Evolutionary conservation across 2,329 filamentous ascomycete species (phyloP).

Genomic region (Zymoseptoria tritici): DNA sequence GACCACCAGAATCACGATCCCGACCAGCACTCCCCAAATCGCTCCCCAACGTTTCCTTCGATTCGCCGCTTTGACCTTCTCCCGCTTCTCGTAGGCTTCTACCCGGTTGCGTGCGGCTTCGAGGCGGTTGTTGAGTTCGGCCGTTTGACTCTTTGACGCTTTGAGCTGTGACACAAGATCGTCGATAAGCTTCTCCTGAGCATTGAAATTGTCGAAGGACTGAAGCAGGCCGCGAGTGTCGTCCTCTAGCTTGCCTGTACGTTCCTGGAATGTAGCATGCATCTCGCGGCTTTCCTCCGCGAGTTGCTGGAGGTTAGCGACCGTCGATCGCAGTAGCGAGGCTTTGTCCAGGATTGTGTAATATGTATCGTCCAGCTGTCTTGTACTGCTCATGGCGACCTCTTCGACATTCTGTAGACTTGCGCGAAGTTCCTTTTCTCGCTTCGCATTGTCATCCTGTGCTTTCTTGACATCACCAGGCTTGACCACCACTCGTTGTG

Average conservation of each 20-base stretch:
- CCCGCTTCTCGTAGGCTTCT: constrained; percentile 59
- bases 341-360: constrained; percentile 65
- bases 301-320: constrained; percentile 60
- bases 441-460: constrained; percentile 31
- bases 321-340: constrained; percentile 55
- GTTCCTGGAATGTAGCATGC: constrained; percentile 45
- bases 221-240: constrained; percentile 57
- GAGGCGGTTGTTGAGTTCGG: constrained; percentile 54
- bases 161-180: constrained; percentile 56
- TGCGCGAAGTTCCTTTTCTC: constrained; percentile 34
- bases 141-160: constrained; percentile 52
- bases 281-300: constrained; percentile 49
- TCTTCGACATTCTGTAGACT: constrained; percentile 40
- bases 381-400: constrained; percentile 55
- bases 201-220: constrained; percentile 54
- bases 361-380: constrained; percentile 65
- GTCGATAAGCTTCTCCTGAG: constrained; percentile 57
- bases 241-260: constrained; percentile 51
- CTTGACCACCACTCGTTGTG: constrained; percentile 24
- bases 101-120: constrained; percentile 57
- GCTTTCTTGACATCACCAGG: constrained; percentile 35
- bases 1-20: constrained; percentile 19
- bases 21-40: constrained; percentile 21
- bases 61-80: constrained; percentile 60
- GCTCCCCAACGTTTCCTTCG: constrained; percentile 32